phyloP scores from a whole-genome alignment of 805 yeast genomes.

The Maudiozyma bulderi region DNA sequence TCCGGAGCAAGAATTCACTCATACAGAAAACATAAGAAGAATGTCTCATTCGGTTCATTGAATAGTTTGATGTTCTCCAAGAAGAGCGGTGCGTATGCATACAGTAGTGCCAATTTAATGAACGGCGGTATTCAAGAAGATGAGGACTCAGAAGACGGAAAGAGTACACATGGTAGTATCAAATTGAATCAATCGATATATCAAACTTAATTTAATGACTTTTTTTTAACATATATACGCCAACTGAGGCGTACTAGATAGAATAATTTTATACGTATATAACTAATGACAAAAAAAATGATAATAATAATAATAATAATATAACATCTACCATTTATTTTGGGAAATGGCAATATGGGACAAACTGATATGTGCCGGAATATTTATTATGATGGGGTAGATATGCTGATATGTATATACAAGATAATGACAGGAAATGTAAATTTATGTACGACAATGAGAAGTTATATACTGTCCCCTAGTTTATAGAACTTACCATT shows the following conservation, averaged over 20 bases:
- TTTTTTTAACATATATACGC: background rate
- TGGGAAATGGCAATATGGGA: too few relatives aligned
- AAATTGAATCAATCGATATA: slow-evolving; percentile 26
- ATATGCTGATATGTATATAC: background rate
- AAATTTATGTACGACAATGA: background rate
- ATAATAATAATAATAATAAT: background rate
- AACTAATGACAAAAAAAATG: background rate
- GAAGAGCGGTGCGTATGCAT: slow-evolving; percentile 16
- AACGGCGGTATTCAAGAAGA: slow-evolving; percentile 25
- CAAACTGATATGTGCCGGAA: too few relatives aligned
- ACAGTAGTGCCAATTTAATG: slow-evolving; percentile 21
- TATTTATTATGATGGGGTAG: too few relatives aligned
- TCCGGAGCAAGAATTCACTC: slow-evolving; percentile 18
- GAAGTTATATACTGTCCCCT: slow-evolving; percentile 24
- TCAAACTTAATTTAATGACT: slow-evolving; percentile 8
- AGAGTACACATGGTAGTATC: slow-evolving; percentile 12
- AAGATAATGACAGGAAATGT: background rate
- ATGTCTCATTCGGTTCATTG: slow-evolving; percentile 28
- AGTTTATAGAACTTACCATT: slow-evolving; percentile 51
- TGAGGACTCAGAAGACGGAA: slow-evolving; percentile 18
- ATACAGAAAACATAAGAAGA: slow-evolving; percentile 26
- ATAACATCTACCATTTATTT: too few relatives aligned
- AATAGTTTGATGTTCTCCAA: slow-evolving; percentile 29
- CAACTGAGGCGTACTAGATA: background rate
- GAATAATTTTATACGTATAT: too few relatives aligned